These are phyloP conservation scores for Jimgerdemannia lactiflua DNA, from an alignment of 192 early-diverging fungal species.

Conservation along the genomic window DNA sequence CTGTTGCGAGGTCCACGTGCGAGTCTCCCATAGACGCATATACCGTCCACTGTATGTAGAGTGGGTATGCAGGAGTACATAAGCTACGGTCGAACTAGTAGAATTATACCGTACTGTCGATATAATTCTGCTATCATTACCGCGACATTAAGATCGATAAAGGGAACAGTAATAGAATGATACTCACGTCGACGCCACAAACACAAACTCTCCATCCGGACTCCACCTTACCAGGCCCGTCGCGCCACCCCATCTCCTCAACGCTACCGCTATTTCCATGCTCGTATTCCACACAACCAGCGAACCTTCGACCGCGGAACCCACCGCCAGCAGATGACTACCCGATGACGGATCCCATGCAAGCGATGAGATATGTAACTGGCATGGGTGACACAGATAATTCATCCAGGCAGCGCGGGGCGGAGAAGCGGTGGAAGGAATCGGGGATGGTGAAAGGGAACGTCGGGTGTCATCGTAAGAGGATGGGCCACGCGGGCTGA, in stretches of 20 bases:
- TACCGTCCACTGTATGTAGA: slow-evolving; percentile 18
- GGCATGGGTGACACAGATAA: slow-evolving; percentile 31
- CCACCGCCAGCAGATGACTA: slow-evolving; percentile 40
- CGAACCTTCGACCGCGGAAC: slow-evolving; percentile 22
- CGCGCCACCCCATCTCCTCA: slow-evolving; percentile 30
- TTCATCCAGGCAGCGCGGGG: slow-evolving; percentile 35
- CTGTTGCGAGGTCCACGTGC: slow-evolving; percentile 33
- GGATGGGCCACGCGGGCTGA: neutral
- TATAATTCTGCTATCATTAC: too few species aligned
- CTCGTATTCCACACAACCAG: slow-evolving; percentile 48
- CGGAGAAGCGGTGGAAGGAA: neutral
- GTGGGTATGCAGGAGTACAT: neutral
- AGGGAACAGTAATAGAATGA: neutral
- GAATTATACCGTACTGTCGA: too few species aligned
- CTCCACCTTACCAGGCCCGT: slow-evolving; percentile 47
- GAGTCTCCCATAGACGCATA: slow-evolving; percentile 50
- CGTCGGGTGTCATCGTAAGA: neutral
- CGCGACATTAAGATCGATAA: neutral
- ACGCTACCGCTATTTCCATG: slow-evolving; percentile 20
- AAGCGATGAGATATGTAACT: slow-evolving; percentile 33
- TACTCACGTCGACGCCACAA: slow-evolving; percentile 39
- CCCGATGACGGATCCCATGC: slow-evolving; percentile 50
- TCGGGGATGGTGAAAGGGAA: neutral
- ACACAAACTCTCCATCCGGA: slow-evolving; percentile 43
- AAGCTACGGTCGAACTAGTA: too few species aligned